These are phyloP conservation scores for Mycena albidolilacea DNA, from an alignment of 768 basidiomycete species.

Conservation along the genomic window DNA sequence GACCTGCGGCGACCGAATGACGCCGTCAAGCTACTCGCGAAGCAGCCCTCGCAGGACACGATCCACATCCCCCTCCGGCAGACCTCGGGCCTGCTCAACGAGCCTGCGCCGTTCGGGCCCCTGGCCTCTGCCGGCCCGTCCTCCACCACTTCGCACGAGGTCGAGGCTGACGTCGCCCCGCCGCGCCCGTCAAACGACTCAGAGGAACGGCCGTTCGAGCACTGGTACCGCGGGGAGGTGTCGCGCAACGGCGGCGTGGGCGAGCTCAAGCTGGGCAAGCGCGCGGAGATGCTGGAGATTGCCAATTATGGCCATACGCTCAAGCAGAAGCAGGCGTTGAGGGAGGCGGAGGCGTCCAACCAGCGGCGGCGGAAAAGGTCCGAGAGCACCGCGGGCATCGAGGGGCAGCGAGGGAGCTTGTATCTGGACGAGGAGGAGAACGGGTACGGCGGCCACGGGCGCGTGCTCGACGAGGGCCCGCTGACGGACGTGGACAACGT, in stretches of 20 bases:
- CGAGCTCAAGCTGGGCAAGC: slow-evolving; percentile 80
- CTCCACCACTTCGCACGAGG: slow-evolving; percentile 55
- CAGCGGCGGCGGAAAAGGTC: slow-evolving; percentile 68
- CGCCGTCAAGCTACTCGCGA: slow-evolving; percentile 25
- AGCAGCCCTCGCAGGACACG: slow-evolving; percentile 39
- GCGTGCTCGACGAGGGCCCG: slow-evolving; percentile 83
- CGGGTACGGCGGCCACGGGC: slow-evolving; percentile 55
- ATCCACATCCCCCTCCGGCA: slow-evolving; percentile 52
- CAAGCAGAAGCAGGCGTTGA: slow-evolving; percentile 48
- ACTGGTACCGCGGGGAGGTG: slow-evolving; percentile 92
- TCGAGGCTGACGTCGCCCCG: slow-evolving; percentile 51
- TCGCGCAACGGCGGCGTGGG: slow-evolving; percentile 92
- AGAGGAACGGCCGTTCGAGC: slow-evolving; percentile 87
- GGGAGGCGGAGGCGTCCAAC: slow-evolving; percentile 41
- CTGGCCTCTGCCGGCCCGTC: slow-evolving; percentile 49
- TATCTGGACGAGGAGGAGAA: slow-evolving; percentile 64
- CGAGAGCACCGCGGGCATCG: slow-evolving; percentile 73
- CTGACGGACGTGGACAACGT: slow-evolving; percentile 69
- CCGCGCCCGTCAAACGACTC: slow-evolving; percentile 78
- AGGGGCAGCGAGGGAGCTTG: slow-evolving; percentile 63
- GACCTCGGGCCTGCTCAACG: slow-evolving; percentile 69
- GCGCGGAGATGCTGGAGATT: slow-evolving; percentile 90
- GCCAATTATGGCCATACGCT: slow-evolving; percentile 86
- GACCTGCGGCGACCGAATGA: slow-evolving; percentile 46
- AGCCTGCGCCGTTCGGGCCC: slow-evolving; percentile 71